These are phyloP conservation scores for Aspergillus clavatus DNA, from an alignment of 2,329 filamentous ascomycete genomes.

Conservation along the genomic window DNA sequence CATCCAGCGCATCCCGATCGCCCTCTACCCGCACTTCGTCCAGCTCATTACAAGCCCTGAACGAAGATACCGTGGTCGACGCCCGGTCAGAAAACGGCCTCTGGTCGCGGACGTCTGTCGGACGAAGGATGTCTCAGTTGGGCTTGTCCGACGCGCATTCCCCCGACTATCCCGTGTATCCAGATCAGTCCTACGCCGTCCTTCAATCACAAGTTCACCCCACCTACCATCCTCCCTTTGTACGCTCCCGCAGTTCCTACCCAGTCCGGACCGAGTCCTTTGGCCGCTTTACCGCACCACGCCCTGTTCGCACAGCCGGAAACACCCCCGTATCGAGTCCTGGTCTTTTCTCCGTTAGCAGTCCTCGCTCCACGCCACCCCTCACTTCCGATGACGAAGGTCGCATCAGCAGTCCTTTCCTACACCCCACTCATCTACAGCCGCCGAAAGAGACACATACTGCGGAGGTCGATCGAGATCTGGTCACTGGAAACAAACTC, in stretches of 20 bases:
- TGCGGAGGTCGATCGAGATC: conserved; percentile 83
- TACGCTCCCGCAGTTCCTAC: conserved; percentile 43
- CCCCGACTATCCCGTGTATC: conserved; percentile 42
- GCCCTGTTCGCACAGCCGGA: conserved; percentile 39
- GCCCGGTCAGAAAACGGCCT: conserved; percentile 29
- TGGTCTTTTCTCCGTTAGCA: conserved; percentile 41
- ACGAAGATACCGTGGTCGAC: conserved; percentile 35
- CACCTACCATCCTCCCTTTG: conserved; percentile 35
- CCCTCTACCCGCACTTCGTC: conserved; percentile 40
- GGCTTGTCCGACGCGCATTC: conserved; percentile 22
- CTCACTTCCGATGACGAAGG: conserved; percentile 35
- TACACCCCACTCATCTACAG: conserved; percentile 68
- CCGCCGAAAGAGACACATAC: conserved; percentile 82
- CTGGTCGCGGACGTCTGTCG: conserved; percentile 19
- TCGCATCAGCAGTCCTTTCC: conserved; percentile 53
- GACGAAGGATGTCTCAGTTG: conserved; percentile 25
- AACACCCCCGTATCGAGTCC: conserved; percentile 47
- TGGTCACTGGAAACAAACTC: conserved; percentile 82
- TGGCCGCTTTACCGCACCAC: conserved; percentile 19
- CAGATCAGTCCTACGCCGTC: conserved; percentile 46
- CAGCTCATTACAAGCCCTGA: conserved; percentile 40
- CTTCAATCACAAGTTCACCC: conserved; percentile 43
- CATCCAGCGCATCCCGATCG: conserved; percentile 31
- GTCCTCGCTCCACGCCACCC: conserved; percentile 28
- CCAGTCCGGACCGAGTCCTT: conserved; percentile 32